A percentile compares a stretch with the other conserved stretches of the same genome.
These are phyloP conservation scores for Poteriospumella lacustris DNA, from an alignment of 108 stramenopile species.

Conservation along the genomic window DNA sequence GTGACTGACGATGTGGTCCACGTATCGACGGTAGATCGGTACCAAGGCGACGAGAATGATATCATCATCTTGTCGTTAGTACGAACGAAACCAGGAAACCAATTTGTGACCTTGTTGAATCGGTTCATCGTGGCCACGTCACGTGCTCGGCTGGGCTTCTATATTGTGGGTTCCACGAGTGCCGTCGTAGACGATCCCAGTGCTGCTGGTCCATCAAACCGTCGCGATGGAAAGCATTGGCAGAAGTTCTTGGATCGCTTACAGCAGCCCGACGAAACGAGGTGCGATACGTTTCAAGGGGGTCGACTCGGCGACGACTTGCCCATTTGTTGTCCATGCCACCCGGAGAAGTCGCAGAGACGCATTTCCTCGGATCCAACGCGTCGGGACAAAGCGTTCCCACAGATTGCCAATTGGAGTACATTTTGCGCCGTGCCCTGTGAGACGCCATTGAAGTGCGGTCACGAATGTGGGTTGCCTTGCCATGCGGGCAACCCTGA, in stretches of 20 bases:
- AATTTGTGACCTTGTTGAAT: conserved; percentile 16
- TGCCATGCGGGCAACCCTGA: too few species aligned
- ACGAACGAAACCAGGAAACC: conserved; percentile 8
- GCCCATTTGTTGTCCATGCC: conserved; percentile 9
- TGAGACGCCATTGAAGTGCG: too few species aligned
- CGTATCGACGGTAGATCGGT: conserved; percentile 23
- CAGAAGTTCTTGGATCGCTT: background rate
- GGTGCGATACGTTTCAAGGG: background rate
- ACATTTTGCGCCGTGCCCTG: too few species aligned
- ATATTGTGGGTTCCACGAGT: background rate
- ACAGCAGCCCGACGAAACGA: background rate
- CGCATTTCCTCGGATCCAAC: too few species aligned
- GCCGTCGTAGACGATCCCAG: background rate
- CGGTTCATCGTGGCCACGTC: conserved; percentile 26
- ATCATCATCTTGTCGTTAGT: conserved; percentile 20
- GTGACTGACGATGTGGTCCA: background rate
- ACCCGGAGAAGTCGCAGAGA: background rate
- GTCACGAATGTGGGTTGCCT: too few species aligned
- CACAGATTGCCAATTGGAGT: too few species aligned
- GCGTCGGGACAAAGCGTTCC: too few species aligned
- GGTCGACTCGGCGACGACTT: background rate
- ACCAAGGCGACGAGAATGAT: conserved; percentile 31
- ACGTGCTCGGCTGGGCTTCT: conserved; percentile 21
- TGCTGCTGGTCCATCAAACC: background rate
- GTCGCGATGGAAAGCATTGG: background rate